Evolutionary conservation across 108 stramenopile genomes (phyloP), one percentile per base, ranked within the genome.

Genomic region (Pseudonitzschia pungens): DNA sequence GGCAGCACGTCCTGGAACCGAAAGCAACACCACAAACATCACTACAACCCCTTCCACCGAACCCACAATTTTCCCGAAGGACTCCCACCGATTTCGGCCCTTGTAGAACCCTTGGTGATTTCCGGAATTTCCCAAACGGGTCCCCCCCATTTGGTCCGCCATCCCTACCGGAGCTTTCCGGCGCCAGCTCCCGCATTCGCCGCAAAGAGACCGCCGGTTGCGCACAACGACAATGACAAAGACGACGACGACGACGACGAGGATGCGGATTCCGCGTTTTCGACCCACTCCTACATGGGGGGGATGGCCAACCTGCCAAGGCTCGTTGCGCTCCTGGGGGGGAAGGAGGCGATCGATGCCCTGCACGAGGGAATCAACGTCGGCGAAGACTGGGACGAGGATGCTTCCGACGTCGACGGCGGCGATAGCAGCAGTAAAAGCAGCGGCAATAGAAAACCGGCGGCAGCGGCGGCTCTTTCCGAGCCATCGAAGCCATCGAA

Each of bases 11-110:
- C 45, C 45, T 48, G 66, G 29, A 67, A 31, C 29, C 66, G 66
- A 1, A 31, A 21, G 8, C 12, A 0, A 21, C 5, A 24, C 14
- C 1, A 22, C 57, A 24, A 24, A 3, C 15, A n/a, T 6, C 3
- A 26, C 12, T 5, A 26, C 57, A 58, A 14, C 22, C 15, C 0
- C 56, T 26, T 8, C 6, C 11, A 8, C 56, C 11, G 24, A 11
- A 26, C 10, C 57, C 24, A 31, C 29, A 21, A 14, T n/a, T 5
- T 27, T 4, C 20, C 24, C 22, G 5, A 9, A 6, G 15, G 20
- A 6, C 29, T 65, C n/a, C 15, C 76, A 15, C 76, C 76, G 21
- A 42, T 77, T 3, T 65, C 76, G 26, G 76, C 76, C 1, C 59
- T 77, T 11, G 32, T 10, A 4, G 5, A 12, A 10, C 28, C 54